Evolutionary conservation across 495 filamentous ascomycete genomes (phyloP), one percentile per base, ranked within the genome.

Genomic region (Letharia columbiana): DNA sequence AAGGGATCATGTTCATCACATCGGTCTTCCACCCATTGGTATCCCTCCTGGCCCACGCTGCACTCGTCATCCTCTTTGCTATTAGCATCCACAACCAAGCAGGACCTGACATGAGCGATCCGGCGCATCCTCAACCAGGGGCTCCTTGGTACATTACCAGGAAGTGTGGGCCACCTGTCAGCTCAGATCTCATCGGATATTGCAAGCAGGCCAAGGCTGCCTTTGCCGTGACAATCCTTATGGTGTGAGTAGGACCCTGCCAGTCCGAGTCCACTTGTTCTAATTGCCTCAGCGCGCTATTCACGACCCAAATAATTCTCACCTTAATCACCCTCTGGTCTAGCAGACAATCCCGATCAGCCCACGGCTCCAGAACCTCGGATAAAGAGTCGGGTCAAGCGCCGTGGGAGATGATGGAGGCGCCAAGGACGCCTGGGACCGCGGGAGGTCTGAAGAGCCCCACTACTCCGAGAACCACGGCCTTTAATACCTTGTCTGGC

Each of bases 71-170:
- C 0, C 76, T 97, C 37, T 96, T 85, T 73, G 78, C 84, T 52
- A 79, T 86, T 39, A 87, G 86, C 71, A 79, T 89, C 67, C 82
- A 85, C 64, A 87, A 82, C 60, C 92, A 97, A 73, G 86, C 89
- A 42, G 89, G 89, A 15, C 84, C 87, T 44, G 92, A 97, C 73
- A 88, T 83, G 73, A 88, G 85, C 50, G 91, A 97, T 73, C 82
- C 87, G 11, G 70, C 80, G 6, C 85, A 89, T 66, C 86, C 83
- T 10, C 87, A 90, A 68, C 78, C 80, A 10, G 83, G 86, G 2
- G 78, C 90, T 6, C 84, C 86, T 17, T 97, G 92, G 92, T 96
- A 95, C 71, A 85, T 97, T 70, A 84, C 85, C 47, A 89, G 90
- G 72, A 82, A 80, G 68, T 97, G 92, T 75, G 81, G 73, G 56